These are phyloP conservation scores for Zalerion maritima DNA, from an alignment of 495 filamentous ascomycete species.

Conservation along the genomic window DNA sequence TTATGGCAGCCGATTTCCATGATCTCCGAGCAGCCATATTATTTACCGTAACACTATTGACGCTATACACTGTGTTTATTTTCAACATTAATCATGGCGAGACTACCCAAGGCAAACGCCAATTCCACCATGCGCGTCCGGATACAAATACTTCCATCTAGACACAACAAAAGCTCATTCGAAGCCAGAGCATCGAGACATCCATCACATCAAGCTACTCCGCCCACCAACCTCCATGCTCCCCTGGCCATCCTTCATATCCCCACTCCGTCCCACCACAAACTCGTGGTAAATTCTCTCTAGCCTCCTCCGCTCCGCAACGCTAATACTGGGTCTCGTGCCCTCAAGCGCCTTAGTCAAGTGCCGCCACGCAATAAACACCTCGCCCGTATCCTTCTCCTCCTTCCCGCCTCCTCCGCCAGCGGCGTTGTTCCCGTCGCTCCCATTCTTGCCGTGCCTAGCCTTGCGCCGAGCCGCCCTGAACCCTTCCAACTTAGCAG, in stretches of 20 bases:
- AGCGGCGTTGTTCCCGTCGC: constrained; percentile 13
- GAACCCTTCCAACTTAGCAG: constrained; percentile 58
- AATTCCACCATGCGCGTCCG: too few relatives aligned
- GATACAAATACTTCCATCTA: too few relatives aligned
- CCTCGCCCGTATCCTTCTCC: constrained; percentile 36
- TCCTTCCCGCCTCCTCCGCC: constrained; percentile 19
- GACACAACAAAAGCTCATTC: too few relatives aligned
- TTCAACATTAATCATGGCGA: too few relatives aligned
- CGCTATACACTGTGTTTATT: too few relatives aligned
- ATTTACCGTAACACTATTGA: too few relatives aligned
- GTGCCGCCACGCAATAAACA: constrained; percentile 78
- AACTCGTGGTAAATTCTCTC: constrained; percentile 82
- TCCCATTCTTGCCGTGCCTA: constrained; percentile 31
- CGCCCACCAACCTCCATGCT: constrained; percentile 82
- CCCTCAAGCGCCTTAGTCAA: constrained; percentile 56
- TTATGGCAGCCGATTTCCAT: too few relatives aligned
- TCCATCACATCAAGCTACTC: constrained; percentile 75
- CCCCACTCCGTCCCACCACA: constrained; percentile 76
- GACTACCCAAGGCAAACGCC: too few relatives aligned
- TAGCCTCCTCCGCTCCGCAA: constrained; percentile 56
- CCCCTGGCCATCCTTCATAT: constrained; percentile 85
- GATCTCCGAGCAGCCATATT: too few relatives aligned
- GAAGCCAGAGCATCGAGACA: too few relatives aligned
- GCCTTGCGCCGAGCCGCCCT: constrained; percentile 51
- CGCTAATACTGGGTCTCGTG: constrained; percentile 74